These are phyloP conservation scores for Polyplosphaeria fusca DNA, from an alignment of 495 filamentous ascomycete species.

Conservation along the genomic window DNA sequence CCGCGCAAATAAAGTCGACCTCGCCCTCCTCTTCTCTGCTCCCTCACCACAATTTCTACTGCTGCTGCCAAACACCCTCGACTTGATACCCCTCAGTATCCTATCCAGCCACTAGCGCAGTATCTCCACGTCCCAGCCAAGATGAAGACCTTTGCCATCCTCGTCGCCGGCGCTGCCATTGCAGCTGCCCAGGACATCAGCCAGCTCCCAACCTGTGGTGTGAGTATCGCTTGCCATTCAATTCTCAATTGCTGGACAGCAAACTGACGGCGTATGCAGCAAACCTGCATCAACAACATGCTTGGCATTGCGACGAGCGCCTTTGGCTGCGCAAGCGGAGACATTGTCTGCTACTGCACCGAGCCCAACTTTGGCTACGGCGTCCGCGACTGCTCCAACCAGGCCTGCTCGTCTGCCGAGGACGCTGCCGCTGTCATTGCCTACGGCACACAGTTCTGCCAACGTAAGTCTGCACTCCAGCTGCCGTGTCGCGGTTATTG, in stretches of 20 bases:
- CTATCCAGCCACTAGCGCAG: slow-evolving; percentile 16
- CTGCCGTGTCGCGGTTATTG: not conserved
- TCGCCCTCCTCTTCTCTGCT: not conserved
- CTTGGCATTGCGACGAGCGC: slow-evolving; percentile 52
- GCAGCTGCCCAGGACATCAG: slow-evolving; percentile 37
- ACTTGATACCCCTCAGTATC: slow-evolving; percentile 1
- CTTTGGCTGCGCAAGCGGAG: slow-evolving; percentile 57
- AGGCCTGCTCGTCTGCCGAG: slow-evolving; percentile 54
- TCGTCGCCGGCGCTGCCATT: slow-evolving; percentile 37
- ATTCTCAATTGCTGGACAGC: not conserved
- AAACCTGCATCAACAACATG: slow-evolving; percentile 73
- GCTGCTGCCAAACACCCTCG: slow-evolving; percentile 2
- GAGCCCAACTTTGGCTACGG: slow-evolving; percentile 67
- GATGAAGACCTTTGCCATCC: slow-evolving; percentile 42
- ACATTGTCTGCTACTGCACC: slow-evolving; percentile 69
- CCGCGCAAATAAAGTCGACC: slow-evolving; percentile 14
- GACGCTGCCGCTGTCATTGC: slow-evolving; percentile 38
- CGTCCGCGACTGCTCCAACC: slow-evolving; percentile 71
- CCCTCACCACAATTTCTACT: not conserved
- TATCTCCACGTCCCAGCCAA: slow-evolving; percentile 23
- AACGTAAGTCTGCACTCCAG: slow-evolving; percentile 32
- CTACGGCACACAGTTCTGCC: slow-evolving; percentile 45
- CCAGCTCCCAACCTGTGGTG: slow-evolving; percentile 24
- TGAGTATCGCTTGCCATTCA: slow-evolving; percentile 10
- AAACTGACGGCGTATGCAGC: slow-evolving; percentile 43